Conservation (phyloP, 495 filamentous ascomycete genomes). For the Aspergillus sclerotiicarbonarius region DNA sequence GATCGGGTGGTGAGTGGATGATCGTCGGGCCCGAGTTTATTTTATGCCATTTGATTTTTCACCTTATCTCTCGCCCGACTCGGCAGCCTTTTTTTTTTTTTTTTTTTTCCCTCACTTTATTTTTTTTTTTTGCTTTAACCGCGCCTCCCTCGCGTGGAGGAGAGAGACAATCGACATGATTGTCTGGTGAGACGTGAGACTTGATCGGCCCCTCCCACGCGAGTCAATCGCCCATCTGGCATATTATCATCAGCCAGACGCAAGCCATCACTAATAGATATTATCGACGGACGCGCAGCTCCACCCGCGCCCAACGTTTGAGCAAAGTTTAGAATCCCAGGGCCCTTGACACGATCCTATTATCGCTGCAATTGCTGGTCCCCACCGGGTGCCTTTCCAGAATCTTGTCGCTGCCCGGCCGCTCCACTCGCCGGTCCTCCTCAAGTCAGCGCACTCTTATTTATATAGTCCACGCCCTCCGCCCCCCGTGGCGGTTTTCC, state of each 20-base stretch:
- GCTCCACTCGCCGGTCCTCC: constrained; percentile 10
- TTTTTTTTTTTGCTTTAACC: constrained; percentile 2
- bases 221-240: not conserved
- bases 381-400: constrained; percentile 18
- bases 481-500: constrained; percentile 31
- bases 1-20: not conserved
- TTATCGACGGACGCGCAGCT: not conserved
- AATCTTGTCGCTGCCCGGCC: constrained; percentile 15
- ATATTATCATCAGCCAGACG: not conserved
- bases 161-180: too few relatives aligned
- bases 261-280: not conserved
- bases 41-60: constrained; percentile 25
- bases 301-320: not conserved
- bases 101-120: constrained; percentile 11
- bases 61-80: constrained; percentile 2
- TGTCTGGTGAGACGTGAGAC: too few relatives aligned
- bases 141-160: not conserved
- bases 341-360: not conserved
- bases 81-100: constrained; percentile 8
- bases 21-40: constrained; percentile 10
- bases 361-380: not conserved
- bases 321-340: not conserved
- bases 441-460: constrained; percentile 13
- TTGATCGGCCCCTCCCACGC: not conserved
- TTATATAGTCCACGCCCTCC: constrained; percentile 23